Conservation (phyloP, 768 basidiomycete species). For the Flagelloscypha sp. region DNA sequence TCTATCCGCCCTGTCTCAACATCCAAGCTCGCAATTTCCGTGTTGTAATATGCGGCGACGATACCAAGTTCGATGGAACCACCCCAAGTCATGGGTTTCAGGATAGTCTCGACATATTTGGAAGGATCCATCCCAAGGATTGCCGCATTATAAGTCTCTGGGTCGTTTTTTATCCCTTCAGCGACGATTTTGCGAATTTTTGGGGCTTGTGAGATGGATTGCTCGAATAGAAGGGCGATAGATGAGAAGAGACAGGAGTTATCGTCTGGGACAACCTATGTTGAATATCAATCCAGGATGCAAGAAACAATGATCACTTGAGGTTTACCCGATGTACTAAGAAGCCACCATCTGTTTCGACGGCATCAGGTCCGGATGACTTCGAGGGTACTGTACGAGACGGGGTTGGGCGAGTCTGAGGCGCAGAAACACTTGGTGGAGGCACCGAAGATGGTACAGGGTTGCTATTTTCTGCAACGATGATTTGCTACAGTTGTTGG, state of each 20-base stretch:
- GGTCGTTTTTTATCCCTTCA: constrained; percentile 66
- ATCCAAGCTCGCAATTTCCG: constrained; percentile 86
- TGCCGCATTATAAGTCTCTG: constrained; percentile 70
- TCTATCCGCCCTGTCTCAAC: constrained; percentile 90
- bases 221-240: constrained; percentile 77
- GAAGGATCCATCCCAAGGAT: constrained; percentile 74
- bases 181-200: constrained; percentile 78
- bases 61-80: constrained; percentile 92
- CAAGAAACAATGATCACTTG: not conserved
- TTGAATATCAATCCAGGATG: not conserved
- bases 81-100: constrained; percentile 80
- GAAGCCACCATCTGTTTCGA: constrained; percentile 54
- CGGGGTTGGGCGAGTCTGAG: constrained; percentile 12
- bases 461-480: constrained; percentile 47
- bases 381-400: constrained; percentile 13
- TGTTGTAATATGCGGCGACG: constrained; percentile 70
- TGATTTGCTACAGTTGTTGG: no score
- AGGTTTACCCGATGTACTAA: constrained; percentile 62
- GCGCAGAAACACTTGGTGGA: constrained; percentile 8
- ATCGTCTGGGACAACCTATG: constrained; percentile 88
- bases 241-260: constrained; percentile 93
- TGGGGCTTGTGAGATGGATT: constrained; percentile 63
- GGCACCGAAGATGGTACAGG: constrained; percentile 13
- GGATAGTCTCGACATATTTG: constrained; percentile 76
- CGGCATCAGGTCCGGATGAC: constrained; percentile 42